Percentiles rank a stretch among this genome's conserved stretches.
Evolutionary conservation across 2,329 filamentous ascomycete genomes (phyloP).

Genomic region (Sarocladiaceae sp.): DNA sequence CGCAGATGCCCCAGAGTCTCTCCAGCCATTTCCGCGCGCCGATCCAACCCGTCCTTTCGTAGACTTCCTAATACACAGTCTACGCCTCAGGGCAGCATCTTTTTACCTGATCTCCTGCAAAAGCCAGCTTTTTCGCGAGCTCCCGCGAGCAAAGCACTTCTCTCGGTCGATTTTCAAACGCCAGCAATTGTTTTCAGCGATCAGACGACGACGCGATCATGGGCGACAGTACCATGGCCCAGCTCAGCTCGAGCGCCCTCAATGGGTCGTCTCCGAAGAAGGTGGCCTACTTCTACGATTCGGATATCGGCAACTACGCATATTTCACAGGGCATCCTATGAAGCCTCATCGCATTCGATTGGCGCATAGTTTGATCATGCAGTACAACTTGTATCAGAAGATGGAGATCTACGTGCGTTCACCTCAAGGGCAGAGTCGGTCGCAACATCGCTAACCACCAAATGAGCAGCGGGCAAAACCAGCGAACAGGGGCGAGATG

Average conservation of each 20-base stretch:
- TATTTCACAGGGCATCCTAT: slow-evolving; percentile 96
- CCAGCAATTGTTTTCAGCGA: not conserved
- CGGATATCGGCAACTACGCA: slow-evolving; percentile 95
- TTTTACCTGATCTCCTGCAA: not conserved
- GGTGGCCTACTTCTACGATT: slow-evolving; percentile 97
- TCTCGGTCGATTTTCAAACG: not conserved
- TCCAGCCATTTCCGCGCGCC: slow-evolving; percentile 12
- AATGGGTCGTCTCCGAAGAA: slow-evolving; percentile 57
- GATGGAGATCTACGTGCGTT: slow-evolving; percentile 90
- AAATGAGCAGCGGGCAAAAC: slow-evolving; percentile 63
- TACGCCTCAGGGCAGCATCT: slow-evolving; percentile 3
- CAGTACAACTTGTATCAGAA: slow-evolving; percentile 94
- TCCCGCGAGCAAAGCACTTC: not conserved
- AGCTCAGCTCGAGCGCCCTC: slow-evolving; percentile 41
- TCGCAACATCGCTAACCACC: slow-evolving; percentile 27
- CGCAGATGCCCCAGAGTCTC: not conserved
- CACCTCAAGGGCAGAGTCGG: slow-evolving; percentile 15
- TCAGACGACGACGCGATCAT: slow-evolving; percentile 19
- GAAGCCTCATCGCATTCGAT: slow-evolving; percentile 93
- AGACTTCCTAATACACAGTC: not conserved
- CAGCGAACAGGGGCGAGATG: slow-evolving; percentile 83
- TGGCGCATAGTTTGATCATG: slow-evolving; percentile 94
- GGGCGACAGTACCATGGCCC: slow-evolving; percentile 29
- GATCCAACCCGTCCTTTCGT: slow-evolving; percentile 7
- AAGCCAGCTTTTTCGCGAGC: no score